A percentile compares a stretch with the other conserved stretches of the same genome.
Conservation (phyloP, 257 asterid genomes). For the Prunella vulgaris region DNA sequence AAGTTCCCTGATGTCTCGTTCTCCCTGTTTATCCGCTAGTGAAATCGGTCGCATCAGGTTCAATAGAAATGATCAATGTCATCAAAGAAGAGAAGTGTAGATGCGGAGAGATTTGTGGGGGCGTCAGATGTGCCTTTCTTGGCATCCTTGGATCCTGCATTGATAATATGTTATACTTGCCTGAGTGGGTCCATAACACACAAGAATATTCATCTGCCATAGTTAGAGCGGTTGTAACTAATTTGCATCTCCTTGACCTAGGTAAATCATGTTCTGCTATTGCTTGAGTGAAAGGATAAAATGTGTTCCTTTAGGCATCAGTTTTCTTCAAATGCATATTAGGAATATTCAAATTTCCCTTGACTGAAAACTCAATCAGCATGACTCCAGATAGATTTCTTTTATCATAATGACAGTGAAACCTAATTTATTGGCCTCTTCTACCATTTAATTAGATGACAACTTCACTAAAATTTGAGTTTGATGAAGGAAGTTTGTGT, state of each 20-base stretch:
- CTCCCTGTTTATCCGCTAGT: conserved; percentile 73
- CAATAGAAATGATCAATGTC: conserved; percentile 70
- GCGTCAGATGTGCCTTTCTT: conserved; percentile 89
- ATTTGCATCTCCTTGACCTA: conserved; percentile 88
- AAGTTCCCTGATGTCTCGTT: conserved; percentile 68
- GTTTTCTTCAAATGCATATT: too few relatives aligned
- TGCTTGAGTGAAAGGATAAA: conserved; percentile 3
- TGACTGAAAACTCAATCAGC: conserved; percentile 8
- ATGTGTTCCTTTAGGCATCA: neutral
- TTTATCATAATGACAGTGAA: neutral
- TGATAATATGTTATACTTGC: conserved; percentile 91
- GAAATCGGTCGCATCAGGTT: conserved; percentile 85
- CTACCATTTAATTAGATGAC: neutral
- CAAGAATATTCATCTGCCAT: conserved; percentile 91
- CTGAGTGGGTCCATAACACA: conserved; percentile 95
- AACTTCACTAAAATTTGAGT: neutral
- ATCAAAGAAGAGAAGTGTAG: conserved; percentile 38
- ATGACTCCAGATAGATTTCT: neutral
- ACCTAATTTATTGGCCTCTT: neutral
- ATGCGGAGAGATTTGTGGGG: conserved; percentile 78
- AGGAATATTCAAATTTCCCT: neutral
- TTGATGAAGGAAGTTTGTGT: neutral
- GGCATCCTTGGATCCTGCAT: conserved; percentile 82
- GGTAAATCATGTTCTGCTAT: conserved; percentile 36
- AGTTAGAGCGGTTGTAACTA: conserved; percentile 88